These are phyloP conservation scores for Tarenaya hassleriana DNA, from an alignment of 345 rosid species.

Conservation along the genomic window DNA sequence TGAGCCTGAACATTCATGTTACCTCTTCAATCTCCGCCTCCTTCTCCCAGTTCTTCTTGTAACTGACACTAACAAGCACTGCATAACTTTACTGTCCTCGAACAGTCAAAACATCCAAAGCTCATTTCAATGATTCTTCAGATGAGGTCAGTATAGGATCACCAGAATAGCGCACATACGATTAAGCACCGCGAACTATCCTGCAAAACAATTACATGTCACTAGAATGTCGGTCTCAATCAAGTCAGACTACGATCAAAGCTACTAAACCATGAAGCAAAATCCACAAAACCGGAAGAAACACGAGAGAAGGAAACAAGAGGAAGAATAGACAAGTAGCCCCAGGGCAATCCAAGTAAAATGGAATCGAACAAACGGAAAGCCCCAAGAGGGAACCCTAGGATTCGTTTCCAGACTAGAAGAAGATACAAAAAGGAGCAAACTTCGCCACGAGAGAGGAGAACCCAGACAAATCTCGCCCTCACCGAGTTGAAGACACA, in stretches of 20 bases:
- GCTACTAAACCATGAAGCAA: constrained; percentile 6
- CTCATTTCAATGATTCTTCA: constrained; percentile 28
- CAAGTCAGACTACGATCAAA: constrained; percentile 9
- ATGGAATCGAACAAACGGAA: constrained; percentile 1
- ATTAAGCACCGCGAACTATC: constrained; percentile 1
- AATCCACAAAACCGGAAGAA: constrained; percentile 4
- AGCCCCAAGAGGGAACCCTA: constrained; percentile 14
- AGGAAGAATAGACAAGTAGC: constrained; percentile 10
- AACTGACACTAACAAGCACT: constrained; percentile 23
- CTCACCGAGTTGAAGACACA: constrained; percentile 3
- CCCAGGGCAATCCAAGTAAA: background rate
- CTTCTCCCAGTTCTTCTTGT: constrained; percentile 27
- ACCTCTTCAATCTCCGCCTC: constrained; percentile 27
- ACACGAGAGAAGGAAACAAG: constrained; percentile 5
- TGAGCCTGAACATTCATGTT: constrained; percentile 69
- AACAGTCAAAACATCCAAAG: constrained; percentile 21
- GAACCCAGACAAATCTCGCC: background rate
- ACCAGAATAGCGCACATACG: background rate
- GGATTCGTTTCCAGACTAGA: constrained; percentile 18
- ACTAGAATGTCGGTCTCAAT: constrained; percentile 9
- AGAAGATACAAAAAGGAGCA: constrained; percentile 17
- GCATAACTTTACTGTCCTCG: constrained; percentile 33
- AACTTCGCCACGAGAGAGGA: constrained; percentile 16
- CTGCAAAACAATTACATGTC: constrained; percentile 7
- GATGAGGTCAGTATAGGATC: constrained; percentile 16